Conservation (phyloP, 2,329 filamentous ascomycete species). For the Neopestalotiopsis sp. region DNA sequence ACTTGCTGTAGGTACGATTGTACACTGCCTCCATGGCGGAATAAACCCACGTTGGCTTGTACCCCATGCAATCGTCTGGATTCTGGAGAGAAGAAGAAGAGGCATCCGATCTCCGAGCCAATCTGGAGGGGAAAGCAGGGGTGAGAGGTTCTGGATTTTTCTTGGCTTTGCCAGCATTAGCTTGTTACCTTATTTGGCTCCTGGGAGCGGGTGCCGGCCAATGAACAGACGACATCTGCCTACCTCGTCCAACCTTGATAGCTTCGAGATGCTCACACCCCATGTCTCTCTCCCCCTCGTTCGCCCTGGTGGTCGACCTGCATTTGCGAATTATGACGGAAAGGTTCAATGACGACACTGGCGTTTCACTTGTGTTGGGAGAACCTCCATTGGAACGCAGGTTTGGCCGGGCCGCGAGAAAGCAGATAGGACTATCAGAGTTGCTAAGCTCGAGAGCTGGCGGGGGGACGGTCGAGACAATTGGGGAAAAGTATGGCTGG, state of each 20-base stretch:
- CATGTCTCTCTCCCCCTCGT: background rate
- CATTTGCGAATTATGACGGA: background rate
- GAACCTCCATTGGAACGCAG: background rate
- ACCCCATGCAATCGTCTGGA: background rate
- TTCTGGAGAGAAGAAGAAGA: background rate
- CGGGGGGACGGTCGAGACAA: background rate
- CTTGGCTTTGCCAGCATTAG: conserved; percentile 19
- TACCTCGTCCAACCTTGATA: background rate
- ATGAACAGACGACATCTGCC: conserved; percentile 3
- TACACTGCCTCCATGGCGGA: background rate
- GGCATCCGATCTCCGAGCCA: conserved; percentile 11
- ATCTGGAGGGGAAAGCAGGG: conserved; percentile 7
- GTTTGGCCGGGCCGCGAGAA: background rate
- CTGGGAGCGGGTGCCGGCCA: conserved; percentile 8
- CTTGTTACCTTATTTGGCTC: conserved; percentile 12
- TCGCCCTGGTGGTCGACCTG: no score
- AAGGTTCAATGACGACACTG: conserved; percentile 19
- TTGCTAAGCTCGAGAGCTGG: background rate
- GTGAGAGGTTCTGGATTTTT: conserved; percentile 13
- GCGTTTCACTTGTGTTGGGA: background rate
- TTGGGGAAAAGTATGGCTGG: background rate
- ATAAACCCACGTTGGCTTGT: background rate
- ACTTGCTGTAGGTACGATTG: background rate
- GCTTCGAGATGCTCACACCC: background rate
- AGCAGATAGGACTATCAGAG: no score